A percentile compares a stretch with the other conserved stretches of the same genome.
Conservation (phyloP, 331 rosid species). For the Prunus yedoensis region DNA sequence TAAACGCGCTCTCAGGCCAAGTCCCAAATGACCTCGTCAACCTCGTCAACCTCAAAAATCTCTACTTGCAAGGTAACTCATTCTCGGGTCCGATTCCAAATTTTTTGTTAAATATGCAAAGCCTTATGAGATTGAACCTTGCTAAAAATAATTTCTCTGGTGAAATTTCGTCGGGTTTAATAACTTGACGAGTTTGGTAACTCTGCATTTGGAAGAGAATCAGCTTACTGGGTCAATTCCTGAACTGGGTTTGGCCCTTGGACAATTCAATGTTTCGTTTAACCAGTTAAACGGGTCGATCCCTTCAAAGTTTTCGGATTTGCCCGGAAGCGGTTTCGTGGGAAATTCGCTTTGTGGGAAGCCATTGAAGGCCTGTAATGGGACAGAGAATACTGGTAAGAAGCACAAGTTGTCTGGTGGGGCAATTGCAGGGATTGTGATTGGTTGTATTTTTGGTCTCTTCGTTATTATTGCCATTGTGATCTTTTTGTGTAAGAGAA, state of each 20-base stretch:
- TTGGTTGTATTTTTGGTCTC: constrained; percentile 49
- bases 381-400: too few relatives aligned
- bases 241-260: constrained; percentile 38
- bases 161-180: constrained; percentile 57
- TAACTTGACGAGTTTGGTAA: constrained; percentile 45
- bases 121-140: constrained; percentile 51
- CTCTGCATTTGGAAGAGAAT: constrained; percentile 59
- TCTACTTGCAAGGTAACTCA: constrained; percentile 57
- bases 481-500: constrained; percentile 42
- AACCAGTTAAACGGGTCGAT: constrained; percentile 65
- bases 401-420: constrained; percentile 57
- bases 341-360: constrained; percentile 81
- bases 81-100: constrained; percentile 67
- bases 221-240: constrained; percentile 62
- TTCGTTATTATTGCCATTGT: constrained; percentile 44
- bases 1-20: constrained; percentile 54
- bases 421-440: constrained; percentile 81
- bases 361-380: constrained; percentile 54
- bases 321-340: constrained; percentile 30
- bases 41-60: constrained; percentile 38
- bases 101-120: constrained; percentile 42
- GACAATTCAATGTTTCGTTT: constrained; percentile 65
- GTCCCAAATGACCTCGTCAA: constrained; percentile 54
- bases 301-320: constrained; percentile 51
- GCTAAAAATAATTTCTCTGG: constrained; percentile 67